Base-by-base conservation (phyloP, 108 stramenopile genomes). In the Nitzschia putrida region DNA sequence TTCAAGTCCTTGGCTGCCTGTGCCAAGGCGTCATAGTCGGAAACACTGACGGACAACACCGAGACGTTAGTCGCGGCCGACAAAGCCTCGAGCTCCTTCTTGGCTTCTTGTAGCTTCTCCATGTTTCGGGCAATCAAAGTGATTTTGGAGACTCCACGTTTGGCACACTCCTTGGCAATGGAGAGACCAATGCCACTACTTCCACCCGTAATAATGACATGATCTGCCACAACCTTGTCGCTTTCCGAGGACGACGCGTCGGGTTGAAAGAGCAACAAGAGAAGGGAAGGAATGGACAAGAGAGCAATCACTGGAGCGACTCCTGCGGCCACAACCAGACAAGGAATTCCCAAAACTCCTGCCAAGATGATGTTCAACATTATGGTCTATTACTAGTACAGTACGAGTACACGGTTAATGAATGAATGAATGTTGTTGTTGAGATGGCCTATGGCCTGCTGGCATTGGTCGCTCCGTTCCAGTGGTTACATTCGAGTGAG, bases 121-220 rank as follows among this genome's bases (percentile, higher is more conserved):
- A 61, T 65, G 56, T 84, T 84, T 14, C 95, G 67, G 9, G 93
- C 95, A 21, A 94, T 21, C 7, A 96, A 57, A 8, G 90, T 92
- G 21, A 96, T 83, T 23, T 84, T 50, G 11, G 53, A 8, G 5
- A 89, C 77, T 16, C 82, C 81, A 57, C 66, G 60, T 68, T 76
- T 73, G 0, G 82, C 83, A 37, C 87, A 77, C 44, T 89, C 84
- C 49, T 79, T 52, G 9, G 89, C 93, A 52, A 95, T 71, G 9
- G 82, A 72, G 41, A 92, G 72, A 23, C 96, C 96, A 66, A 97
- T 97, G 12, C 96, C 96, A 49, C 76, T 81, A 43, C 74, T 77
- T 41, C 96, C 96, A 26, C 96, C 96, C 8, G 90, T 88, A 25
- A 97, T 78, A 38, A 94, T 66, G 22, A 89, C 91, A 57, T 92